These are phyloP conservation scores for Aspergillus alliaceus DNA, from an alignment of 2,329 filamentous ascomycete species.

Conservation along the genomic window DNA sequence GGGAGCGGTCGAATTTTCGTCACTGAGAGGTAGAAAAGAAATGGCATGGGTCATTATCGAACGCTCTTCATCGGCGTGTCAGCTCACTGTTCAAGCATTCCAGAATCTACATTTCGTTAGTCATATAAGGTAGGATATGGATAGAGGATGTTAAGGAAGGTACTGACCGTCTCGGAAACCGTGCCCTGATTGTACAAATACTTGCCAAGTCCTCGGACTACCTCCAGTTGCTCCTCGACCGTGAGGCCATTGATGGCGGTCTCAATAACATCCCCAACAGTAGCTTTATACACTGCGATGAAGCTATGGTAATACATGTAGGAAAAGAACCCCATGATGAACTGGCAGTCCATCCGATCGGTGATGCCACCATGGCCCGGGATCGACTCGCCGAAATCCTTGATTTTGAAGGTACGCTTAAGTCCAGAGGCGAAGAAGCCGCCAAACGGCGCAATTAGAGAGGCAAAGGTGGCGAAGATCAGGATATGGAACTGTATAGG, in stretches of 20 bases:
- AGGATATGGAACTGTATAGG: constrained; percentile 95
- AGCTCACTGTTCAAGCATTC: constrained; percentile 40
- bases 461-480: constrained; percentile 88
- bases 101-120: constrained; percentile 28
- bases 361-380: constrained; percentile 97
- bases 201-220: constrained; percentile 62
- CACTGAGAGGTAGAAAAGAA: constrained; percentile 9
- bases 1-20: constrained; percentile 9
- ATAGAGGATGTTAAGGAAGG: background rate
- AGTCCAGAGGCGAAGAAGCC: constrained; percentile 97
- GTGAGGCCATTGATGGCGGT: constrained; percentile 85
- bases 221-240: constrained; percentile 84
- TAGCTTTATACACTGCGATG: constrained; percentile 83
- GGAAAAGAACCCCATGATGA: constrained; percentile 98
- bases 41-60: constrained; percentile 12
- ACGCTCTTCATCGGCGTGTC: constrained; percentile 27
- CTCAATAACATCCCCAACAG: constrained; percentile 84
- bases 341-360: constrained; percentile 98
- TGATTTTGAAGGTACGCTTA: constrained; percentile 99
- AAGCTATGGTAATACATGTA: constrained; percentile 99
- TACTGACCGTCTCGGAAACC: constrained; percentile 54
- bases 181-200: constrained; percentile 65
- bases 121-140: constrained; percentile 3
- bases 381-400: constrained; percentile 98
- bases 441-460: constrained; percentile 93